A percentile compares a stretch with the other conserved stretches of the same genome.
Conservation (phyloP, 805 yeast genomes). For the Lachancea lanzarotensis region DNA sequence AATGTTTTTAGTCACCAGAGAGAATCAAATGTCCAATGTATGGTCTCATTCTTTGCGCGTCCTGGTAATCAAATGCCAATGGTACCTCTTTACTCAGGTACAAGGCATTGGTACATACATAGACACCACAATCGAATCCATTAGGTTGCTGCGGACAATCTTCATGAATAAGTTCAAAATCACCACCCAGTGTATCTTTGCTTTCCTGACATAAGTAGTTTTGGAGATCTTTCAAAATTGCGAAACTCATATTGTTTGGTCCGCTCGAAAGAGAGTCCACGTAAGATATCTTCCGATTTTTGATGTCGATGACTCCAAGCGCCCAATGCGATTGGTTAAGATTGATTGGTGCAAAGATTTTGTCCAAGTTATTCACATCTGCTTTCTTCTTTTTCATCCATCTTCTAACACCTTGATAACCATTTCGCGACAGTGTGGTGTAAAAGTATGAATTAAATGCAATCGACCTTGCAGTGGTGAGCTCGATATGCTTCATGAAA, state of each 20-base stretch:
- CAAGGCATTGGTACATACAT: slow-evolving; percentile 72
- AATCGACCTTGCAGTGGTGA: slow-evolving; percentile 39
- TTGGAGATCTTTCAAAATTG: slow-evolving; percentile 42
- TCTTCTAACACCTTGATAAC: slow-evolving; percentile 71
- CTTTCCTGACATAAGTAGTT: slow-evolving; percentile 67
- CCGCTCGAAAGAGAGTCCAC: slow-evolving; percentile 64
- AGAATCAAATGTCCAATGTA: slow-evolving; percentile 31
- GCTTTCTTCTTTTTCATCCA: slow-evolving; percentile 79
- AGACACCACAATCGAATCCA: slow-evolving; percentile 94
- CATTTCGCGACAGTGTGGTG: slow-evolving; percentile 60
- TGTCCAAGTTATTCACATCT: slow-evolving; percentile 55
- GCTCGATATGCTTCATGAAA: slow-evolving; percentile 44
- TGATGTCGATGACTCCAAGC: slow-evolving; percentile 67
- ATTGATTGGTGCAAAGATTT: slow-evolving; percentile 81
- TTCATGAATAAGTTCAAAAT: slow-evolving; percentile 29
- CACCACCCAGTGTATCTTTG: slow-evolving; percentile 34
- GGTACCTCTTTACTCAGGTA: slow-evolving; percentile 47
- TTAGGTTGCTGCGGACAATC: slow-evolving; percentile 81
- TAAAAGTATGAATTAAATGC: slow-evolving; percentile 88
- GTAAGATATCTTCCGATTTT: slow-evolving; percentile 51
- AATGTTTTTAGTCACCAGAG: slow-evolving; percentile 1
- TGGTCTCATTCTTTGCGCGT: slow-evolving; percentile 61
- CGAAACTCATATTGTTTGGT: slow-evolving; percentile 29
- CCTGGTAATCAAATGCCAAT: slow-evolving; percentile 54
- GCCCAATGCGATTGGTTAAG: slow-evolving; percentile 87